Evolutionary conservation across 2,329 filamentous ascomycete species (phyloP), one percentile per base, ranked within the genome.

Genomic region (Chaetothyriales sp.): DNA sequence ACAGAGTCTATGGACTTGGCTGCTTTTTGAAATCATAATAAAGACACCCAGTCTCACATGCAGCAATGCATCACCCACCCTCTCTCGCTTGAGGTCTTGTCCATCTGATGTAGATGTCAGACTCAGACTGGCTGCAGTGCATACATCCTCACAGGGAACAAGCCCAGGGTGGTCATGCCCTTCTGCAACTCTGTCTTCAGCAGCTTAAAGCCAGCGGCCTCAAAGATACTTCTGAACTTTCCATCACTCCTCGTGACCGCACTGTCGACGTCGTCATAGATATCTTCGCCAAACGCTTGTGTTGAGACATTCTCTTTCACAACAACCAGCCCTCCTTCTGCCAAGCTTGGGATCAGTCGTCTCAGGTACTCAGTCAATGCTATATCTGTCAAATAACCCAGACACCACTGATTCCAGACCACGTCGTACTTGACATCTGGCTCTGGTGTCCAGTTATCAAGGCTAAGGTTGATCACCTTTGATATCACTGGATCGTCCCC

Each of bases 391-490:
- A 95, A 70, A 65, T 95, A 83, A 20, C 86, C 84, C 6, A 90
- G 67, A 65, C 88, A 95, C 88, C 89, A 95, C 66, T 95, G 89
- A 49, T 78, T 83, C 86, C 86, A 95, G 54, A 95, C 80, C 45
- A 95, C 65, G 63, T 89, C 83, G 66, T 95, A 95, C 47, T 68
- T 64, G 25, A 76, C 73, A 65, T 94, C 83, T 1, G 94, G 69
- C 0, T 86, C 86, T 1, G 82, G 68, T 57, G 84, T 86, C 67
- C 79, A 83, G 18, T 94, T 74, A 19, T 73, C 68, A 26, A 57
- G 55, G 7, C 46, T 45, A 6, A 47, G 44, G 28, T 44, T 48
- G 10, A 58, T 48, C 20, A 58, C 46, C 22, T 50, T 49, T 28
- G 50, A 50, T 25, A 47, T 47, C 6, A 32, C 28, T 18, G 45